Conservation (phyloP, 1,284 basidiomycete species). For the Leccinum solheimii region DNA sequence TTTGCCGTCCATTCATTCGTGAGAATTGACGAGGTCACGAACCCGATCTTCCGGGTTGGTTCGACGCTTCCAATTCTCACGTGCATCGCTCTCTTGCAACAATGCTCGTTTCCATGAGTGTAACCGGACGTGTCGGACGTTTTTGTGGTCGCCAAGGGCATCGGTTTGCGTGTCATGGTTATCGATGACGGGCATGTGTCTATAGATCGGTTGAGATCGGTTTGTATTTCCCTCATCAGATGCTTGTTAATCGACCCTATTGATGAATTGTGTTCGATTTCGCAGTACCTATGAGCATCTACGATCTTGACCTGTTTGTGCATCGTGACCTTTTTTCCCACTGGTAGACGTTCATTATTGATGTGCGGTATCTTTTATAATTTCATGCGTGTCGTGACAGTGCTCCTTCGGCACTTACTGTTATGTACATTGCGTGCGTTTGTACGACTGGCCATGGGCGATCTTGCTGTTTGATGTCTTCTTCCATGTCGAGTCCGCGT, state of each 20-base stretch:
- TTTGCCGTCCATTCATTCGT: not conserved
- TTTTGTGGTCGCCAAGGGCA: not conserved
- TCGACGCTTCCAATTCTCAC: not conserved
- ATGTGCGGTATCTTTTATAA: not conserved
- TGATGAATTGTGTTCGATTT: not conserved
- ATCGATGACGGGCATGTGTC: not conserved
- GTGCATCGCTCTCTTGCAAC: not conserved
- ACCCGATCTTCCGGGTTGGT: not conserved
- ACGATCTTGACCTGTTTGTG: not conserved
- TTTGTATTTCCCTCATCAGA: not conserved
- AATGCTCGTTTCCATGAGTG: not conserved
- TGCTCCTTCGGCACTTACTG: not conserved
- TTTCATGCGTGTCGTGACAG: not conserved
- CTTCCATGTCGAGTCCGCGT: not conserved
- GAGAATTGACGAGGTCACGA: not conserved
- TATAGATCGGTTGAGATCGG: not conserved
- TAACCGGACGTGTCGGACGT: not conserved
- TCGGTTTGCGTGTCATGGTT: not conserved
- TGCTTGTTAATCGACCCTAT: not conserved
- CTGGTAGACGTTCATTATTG: not conserved
- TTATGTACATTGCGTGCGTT: not conserved
- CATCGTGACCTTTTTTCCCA: not conserved
- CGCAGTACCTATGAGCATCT: not conserved
- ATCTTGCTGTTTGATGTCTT: not conserved
- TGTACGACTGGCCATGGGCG: not conserved